Base-by-base conservation (phyloP, 768 basidiomycete species). In the Kwoniella dendrophila region DNA sequence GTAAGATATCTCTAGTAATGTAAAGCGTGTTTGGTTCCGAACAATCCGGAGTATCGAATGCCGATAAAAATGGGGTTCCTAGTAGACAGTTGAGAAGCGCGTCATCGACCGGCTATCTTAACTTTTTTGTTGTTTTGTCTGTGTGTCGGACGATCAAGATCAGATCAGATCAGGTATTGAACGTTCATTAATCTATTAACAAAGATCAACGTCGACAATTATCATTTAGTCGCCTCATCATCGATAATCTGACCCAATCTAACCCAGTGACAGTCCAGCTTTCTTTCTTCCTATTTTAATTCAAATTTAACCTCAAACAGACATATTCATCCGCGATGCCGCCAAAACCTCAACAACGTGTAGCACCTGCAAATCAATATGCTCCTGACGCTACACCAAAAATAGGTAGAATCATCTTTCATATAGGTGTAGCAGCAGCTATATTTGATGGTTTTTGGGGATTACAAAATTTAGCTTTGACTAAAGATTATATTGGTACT, bases 391-490 rank as follows among this genome's bases (percentile, higher is more conserved):
- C 64, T 12, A 49, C 56, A 18, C 73, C 73, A 3, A 56, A 64
- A 32, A 58, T 56, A 26, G 24, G n/a, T 1, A 22, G 71, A 12
- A 55, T 76, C n/a, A 56, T 76, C 52, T 75, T 75, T 54, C 77
- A 78, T 43, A 60, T 64, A n/a, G 43, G 62, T 27, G 34, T 63
- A 2, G 67, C 71, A 10, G 71, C 66, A 0, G 49, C 69, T 22
- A 78, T 78, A 75, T 40, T 70, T 20, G 67, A 72, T 45, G 77
- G 77, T 1, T 78, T 71, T 56, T 36, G 66, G 43, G 73, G 62
- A 4, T 34, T 78, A 32, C 55, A 68, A 22, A 61, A 56, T 24
- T 6, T 73, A 5, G 56, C 63, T 6, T 49, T 67, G 16, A 51
- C 49, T n/a, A 62, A 54, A 18, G 63, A 72, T n/a, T 44, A 55